Evolutionary conservation across 495 filamentous ascomycete species (phyloP).

Genomic region (Neurospora sp.): DNA sequence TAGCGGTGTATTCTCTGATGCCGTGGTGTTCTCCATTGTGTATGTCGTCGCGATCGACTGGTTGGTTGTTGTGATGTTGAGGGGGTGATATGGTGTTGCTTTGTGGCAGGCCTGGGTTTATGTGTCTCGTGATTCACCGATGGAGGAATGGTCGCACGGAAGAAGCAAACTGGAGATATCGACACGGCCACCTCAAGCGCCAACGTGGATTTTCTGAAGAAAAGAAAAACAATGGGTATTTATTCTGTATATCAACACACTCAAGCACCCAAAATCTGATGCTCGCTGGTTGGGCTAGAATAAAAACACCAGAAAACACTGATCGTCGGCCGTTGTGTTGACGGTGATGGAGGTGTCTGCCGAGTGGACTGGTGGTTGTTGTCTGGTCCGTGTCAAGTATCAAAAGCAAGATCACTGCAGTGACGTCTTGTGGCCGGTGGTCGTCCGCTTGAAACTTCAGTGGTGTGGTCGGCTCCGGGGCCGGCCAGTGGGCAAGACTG

Average conservation of each 20-base stretch:
- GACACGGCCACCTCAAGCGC: background rate
- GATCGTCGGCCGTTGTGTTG: background rate
- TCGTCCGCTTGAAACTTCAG: background rate
- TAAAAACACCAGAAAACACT: background rate
- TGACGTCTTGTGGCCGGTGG: background rate
- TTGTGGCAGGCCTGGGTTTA: background rate
- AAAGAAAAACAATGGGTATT: background rate
- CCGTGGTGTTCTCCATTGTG: conserved; percentile 12
- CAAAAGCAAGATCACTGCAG: background rate
- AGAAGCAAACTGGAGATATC: background rate
- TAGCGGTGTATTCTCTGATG: conserved; percentile 26
- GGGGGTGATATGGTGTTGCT: background rate
- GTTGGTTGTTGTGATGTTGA: background rate
- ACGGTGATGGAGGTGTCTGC: background rate
- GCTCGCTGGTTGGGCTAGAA: background rate
- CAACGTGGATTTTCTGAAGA: background rate
- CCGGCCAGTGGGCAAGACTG: background rate
- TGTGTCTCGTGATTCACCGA: background rate
- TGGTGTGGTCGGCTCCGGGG: background rate
- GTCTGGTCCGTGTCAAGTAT: background rate
- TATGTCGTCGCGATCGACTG: background rate
- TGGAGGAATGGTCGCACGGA: background rate
- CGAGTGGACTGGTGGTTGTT: background rate
- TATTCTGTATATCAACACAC: background rate
- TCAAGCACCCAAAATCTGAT: background rate